phyloP scores from a whole-genome alignment of 2,329 filamentous ascomycete species.

The Albophoma yamanashiensis region DNA sequence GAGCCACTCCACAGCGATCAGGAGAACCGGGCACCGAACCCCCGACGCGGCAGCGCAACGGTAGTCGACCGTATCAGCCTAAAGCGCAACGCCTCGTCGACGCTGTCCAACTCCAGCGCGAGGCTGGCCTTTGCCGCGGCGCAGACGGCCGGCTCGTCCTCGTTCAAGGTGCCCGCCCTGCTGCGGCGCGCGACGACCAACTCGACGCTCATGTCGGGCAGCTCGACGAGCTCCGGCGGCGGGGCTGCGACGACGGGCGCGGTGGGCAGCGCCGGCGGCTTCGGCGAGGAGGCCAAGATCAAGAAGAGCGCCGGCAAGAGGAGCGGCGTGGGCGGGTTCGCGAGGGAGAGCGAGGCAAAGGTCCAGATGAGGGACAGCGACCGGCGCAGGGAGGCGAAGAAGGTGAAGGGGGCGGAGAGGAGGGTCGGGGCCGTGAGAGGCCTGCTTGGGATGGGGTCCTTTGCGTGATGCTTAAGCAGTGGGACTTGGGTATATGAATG shows the following conservation, averaged over 20 bases:
- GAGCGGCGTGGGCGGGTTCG: conserved; percentile 51
- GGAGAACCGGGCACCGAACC: conserved; percentile 33
- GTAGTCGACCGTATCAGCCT: conserved; percentile 67
- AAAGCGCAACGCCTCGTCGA: conserved; percentile 43
- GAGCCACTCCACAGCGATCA: conserved; percentile 29
- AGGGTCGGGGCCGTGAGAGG: conserved; percentile 46
- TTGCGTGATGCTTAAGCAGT: conserved; percentile 15
- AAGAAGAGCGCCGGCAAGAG: conserved; percentile 50
- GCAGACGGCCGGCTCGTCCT: conserved; percentile 23
- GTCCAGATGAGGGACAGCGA: conserved; percentile 46
- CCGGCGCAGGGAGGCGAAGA: conserved; percentile 45
- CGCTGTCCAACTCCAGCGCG: conserved; percentile 15
- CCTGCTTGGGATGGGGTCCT: conserved; percentile 42
- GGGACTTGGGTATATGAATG: not conserved
- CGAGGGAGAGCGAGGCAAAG: conserved; percentile 45
- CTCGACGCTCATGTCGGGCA: conserved; percentile 32
- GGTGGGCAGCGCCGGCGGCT: conserved; percentile 19
- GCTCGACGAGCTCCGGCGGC: conserved; percentile 13
- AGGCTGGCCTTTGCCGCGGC: conserved; percentile 48
- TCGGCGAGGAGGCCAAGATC: conserved; percentile 41
- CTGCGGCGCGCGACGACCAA: conserved; percentile 66
- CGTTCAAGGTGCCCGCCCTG: conserved; percentile 60
- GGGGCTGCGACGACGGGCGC: not conserved
- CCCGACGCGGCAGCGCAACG: conserved; percentile 24
- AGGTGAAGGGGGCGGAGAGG: conserved; percentile 45